Evolutionary conservation across 2,329 filamentous ascomycete species (phyloP), one percentile per base, ranked within the genome.

Genomic region (Pseudogymnoascus sp.): DNA sequence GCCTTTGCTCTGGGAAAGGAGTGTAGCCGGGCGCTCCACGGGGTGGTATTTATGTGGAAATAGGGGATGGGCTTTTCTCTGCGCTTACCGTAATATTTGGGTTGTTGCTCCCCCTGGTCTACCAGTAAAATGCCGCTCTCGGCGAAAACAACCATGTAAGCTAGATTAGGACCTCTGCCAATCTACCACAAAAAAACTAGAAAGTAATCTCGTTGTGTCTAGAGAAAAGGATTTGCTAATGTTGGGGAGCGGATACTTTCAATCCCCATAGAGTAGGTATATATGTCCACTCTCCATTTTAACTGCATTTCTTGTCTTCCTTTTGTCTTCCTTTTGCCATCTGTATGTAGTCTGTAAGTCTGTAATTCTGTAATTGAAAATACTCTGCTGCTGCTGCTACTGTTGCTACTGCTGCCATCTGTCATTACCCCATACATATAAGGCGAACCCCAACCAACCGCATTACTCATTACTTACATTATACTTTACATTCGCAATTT

Each of bases 121-220:
- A 57, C 26, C 50, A 57, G 26, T 57, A 57, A 57, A 33, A 57
- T 57, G 50, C 50, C 50, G 26, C 50, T 57, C 50, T 57, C 50
- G 50, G 50, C 50, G 50, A 57, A 57, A 57, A 57, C 50, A 57
- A 57, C 50, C 50, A 57, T 57, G 50, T 57, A 57, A 33, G 50
- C 50, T 57, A 57, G 50, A 57, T 57, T 57, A 57, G 28, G 50
- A 19, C 28, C 6, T 57, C 33, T 57, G 50, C 28, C 28, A 57
- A 57, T 33, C 50, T 26, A 19, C 50, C n/a, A 19, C 50, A 57
- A 19, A 31, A 31, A 28, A 19, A 53, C 15, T 8, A 19, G 31
- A 33, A 33, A 33, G 50, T 33, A 57, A 57, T 57, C 50, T 57
- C 50, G 50, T 57, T 57, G 50, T 57, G 26, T 57, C 28, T 33